Evolutionary conservation across 106 monocot species (phyloP).

Genomic region (Alisma plantagoaquatica): DNA sequence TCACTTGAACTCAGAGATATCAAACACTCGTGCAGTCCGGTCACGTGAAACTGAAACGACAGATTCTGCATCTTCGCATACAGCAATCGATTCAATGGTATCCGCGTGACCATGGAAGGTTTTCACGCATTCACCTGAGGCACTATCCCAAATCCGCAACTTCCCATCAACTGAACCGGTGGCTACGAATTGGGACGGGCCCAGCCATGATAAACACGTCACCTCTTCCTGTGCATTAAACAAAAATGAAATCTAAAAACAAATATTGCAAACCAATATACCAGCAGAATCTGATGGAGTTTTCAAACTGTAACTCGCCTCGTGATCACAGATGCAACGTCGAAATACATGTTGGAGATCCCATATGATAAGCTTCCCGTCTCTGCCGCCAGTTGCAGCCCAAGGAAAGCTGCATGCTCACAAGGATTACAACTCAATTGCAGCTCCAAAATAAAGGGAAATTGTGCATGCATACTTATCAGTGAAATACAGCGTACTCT

Average conservation of each 20-base stretch:
- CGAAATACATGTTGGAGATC: constrained; percentile 39
- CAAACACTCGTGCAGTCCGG: constrained; percentile 54
- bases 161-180: constrained; percentile 67
- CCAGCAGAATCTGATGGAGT: no score
- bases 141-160: constrained; percentile 74
- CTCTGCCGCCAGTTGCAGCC: constrained; percentile 70
- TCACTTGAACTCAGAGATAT: constrained; percentile 8
- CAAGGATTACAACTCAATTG: no score
- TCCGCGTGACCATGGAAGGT: constrained; percentile 42
- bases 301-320: no score
- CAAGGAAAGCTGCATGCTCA: constrained; percentile 53
- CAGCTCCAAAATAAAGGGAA: no score
- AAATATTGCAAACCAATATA: no score
- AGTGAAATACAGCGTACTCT: no score
- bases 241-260: no score
- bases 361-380: constrained; percentile 79
- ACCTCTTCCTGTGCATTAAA: no score
- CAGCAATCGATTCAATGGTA: constrained; percentile 40
- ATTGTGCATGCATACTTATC: no score
- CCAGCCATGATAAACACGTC: constrained; percentile 58
- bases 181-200: constrained; percentile 38
- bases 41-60: constrained; percentile 65
- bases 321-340: constrained; percentile 59
- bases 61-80: constrained; percentile 34
- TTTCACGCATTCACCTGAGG: constrained; percentile 48